Base-by-base conservation (phyloP, 768 basidiomycete genomes). In the Russula emetica region DNA sequence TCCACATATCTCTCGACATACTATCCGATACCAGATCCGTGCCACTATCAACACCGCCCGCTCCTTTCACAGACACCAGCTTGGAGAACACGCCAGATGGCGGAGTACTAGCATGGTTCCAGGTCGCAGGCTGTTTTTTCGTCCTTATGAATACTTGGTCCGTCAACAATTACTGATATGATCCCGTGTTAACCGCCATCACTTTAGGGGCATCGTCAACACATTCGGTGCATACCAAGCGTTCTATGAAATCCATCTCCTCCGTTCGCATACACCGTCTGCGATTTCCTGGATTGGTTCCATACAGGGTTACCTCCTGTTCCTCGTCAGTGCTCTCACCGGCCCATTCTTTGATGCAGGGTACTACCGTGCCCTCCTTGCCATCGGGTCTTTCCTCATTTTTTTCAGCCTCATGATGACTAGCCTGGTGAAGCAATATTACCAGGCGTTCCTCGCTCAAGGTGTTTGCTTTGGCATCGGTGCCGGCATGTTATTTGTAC, bases 401-500 rank as follows among this genome's bases (percentile, higher is more conserved):
- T 45, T 71, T 9, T 52, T 71, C 34, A n/a, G 68, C 42, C 34
- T 58, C 32, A 53, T 67, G 56, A 69, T 62, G 66, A 66, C 66
- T 14, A 70, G 68, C 57, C 51, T 69, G 13, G 56, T 55, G 16
- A 62, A 49, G 53, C 16, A 61, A 49, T 72, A 67, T 55, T 69
- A 56, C 28, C 69, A 83, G 75, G 66, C 78, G 18, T 73, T 82
- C 55, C 75, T 82, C n/a, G 66, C 72, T 24, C 81, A 83, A 69
- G 82, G 80, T 2, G 60, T 82, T n/a, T 69, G 72, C 18, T 69
- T 73, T 2, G 80, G 82, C 1, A 63, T 80, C 14, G 80, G 73
- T 7, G 72, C 74, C 3, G 83, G 81, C 16, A 58, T 82, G 38
- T 68, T 80, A 42, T 83, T 76, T 61, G 68, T 82, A 18, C 82